A percentile compares a stretch with the other conserved stretches of the same genome.
Evolutionary conservation across 108 stramenopile species (phyloP).

Genomic region (Stephanodiscus minutulus): DNA sequence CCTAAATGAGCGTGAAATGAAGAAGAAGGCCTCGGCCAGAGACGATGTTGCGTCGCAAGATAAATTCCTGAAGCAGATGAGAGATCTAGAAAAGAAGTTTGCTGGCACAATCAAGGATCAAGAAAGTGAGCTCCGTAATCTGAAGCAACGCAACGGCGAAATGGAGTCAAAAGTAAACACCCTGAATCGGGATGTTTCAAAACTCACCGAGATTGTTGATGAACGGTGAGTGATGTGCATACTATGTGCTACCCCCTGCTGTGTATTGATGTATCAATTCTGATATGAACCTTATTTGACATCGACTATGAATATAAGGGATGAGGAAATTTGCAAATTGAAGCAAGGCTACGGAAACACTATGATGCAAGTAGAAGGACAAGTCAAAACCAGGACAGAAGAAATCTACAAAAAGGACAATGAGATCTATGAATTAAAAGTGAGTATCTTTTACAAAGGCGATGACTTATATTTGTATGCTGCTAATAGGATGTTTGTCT

Average conservation of each 20-base stretch:
- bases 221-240: conserved; percentile 40
- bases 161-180: conserved; percentile 54
- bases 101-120: conserved; percentile 33
- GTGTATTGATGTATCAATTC: not conserved
- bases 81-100: conserved; percentile 47
- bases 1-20: conserved; percentile 22
- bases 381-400: conserved; percentile 39
- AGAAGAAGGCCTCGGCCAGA: conserved; percentile 44
- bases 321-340: conserved; percentile 49
- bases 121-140: conserved; percentile 43
- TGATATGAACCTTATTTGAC: not conserved
- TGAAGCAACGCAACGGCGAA: conserved; percentile 50
- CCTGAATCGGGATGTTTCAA: conserved; percentile 64
- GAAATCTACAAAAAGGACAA: conserved; percentile 44
- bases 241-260: not conserved
- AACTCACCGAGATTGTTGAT: conserved; percentile 59
- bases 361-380: conserved; percentile 42
- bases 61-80: conserved; percentile 50
- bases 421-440: conserved; percentile 47
- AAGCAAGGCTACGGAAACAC: conserved; percentile 46
- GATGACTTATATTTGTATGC: not conserved
- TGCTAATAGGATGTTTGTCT: not conserved
- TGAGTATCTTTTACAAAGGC: conserved; percentile 25
- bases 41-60: conserved; percentile 50
- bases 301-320: conserved; percentile 5